Evolutionary conservation across 2,329 filamentous ascomycete genomes (phyloP), one percentile per base, ranked within the genome.

Genomic region (Paecilomyces variotii): DNA sequence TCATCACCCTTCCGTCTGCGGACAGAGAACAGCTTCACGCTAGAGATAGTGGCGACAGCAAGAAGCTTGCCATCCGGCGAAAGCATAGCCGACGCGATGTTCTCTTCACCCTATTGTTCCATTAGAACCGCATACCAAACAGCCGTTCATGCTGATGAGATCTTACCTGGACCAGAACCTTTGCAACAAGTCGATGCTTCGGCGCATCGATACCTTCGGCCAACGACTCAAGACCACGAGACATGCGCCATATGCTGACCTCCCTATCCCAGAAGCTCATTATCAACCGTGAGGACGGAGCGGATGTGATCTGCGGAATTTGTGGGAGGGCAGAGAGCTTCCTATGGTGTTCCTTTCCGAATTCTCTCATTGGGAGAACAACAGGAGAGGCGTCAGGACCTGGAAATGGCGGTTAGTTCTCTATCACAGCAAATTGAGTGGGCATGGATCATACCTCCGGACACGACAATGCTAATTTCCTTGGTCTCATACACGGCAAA

Each of bases 191-290:
- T 62, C 64, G 71, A 59, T 74, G 71, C 53, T 68, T 68, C 60
- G 71, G 70, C 10, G 67, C 68, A 51, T 74, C 72, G 2, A 74
- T 69, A 30, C 73, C 70, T 54, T 82, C 78, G 19, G 73, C 67
- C 53, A 68, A 59, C 32, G 82, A 71, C 81, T 84, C 61, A 79
- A 71, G 60, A 67, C 70, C 65, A 71, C 76, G 65, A 34, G 72
- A 70, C 25, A 89, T 76, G 49, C 80, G 83, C 91, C 92, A 99
- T 61, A 99, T 83, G 65, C 88, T 87, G 54, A 97, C 80, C 71
- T 95, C 89, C 58, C 88, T 83, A 63, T 93, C 90, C 91, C 92
- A 97, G 89, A 91, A 97, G 72, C 90, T 90, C 68, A 94, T 84
- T 27, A 99, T 77, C 25, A 97, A 78, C 54, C 94, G 84, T 51